Percentiles rank a stretch among this genome's conserved stretches.
Conservation (phyloP, 345 rosid species). For the Heritiera fomes region DNA sequence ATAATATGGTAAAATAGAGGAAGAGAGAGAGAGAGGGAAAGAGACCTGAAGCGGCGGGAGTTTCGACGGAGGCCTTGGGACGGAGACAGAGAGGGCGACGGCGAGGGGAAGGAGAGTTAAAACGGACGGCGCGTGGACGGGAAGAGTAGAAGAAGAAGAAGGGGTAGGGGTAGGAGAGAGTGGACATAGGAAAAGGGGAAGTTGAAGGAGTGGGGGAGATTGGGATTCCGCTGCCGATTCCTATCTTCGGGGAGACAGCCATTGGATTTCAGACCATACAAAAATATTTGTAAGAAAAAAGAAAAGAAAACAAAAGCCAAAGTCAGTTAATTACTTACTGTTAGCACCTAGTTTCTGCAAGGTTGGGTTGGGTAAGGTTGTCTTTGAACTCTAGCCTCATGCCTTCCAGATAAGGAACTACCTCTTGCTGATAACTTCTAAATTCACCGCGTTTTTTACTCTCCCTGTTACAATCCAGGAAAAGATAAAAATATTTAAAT, state of each 20-base stretch:
- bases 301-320: neutral
- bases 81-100: slow-evolving; percentile 47
- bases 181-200: slow-evolving; percentile 33
- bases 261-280: slow-evolving; percentile 53
- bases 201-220: neutral
- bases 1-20: neutral
- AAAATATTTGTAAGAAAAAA: neutral
- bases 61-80: slow-evolving; percentile 56
- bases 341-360: too few species aligned
- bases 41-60: slow-evolving; percentile 50
- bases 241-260: slow-evolving; percentile 40
- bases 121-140: slow-evolving; percentile 35
- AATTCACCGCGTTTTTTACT: too few species aligned
- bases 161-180: slow-evolving; percentile 41
- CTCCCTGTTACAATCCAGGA: too few species aligned
- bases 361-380: too few species aligned
- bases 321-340: neutral
- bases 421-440: too few species aligned
- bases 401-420: too few species aligned
- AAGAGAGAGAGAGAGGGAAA: neutral
- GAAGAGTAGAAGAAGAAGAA: slow-evolving; percentile 35
- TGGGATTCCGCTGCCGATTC: slow-evolving; percentile 19
- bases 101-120: slow-evolving; percentile 36
- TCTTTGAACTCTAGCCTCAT: neutral
- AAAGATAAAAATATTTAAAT: too few species aligned